Evolutionary conservation across 768 basidiomycete genomes (phyloP), one percentile per base, ranked within the genome.

Genomic region (Vararia minispora): DNA sequence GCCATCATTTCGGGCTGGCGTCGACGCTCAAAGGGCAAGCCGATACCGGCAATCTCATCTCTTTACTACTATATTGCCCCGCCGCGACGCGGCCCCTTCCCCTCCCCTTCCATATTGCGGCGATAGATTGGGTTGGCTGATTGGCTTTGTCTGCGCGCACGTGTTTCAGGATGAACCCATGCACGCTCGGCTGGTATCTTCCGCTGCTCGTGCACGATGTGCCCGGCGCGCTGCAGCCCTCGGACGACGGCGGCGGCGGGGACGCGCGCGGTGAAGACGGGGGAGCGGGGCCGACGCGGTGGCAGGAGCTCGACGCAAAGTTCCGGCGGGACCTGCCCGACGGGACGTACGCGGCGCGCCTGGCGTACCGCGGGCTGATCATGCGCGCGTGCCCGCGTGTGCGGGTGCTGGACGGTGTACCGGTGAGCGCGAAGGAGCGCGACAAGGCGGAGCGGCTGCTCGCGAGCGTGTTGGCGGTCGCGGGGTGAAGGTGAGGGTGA

Each of bases 151-250:
- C 23, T 30, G 31, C 25, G 35, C 23, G 13, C 23, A 33, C 4
- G 40, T 32, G 7, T 28, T 41, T 33, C 49, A 74, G 80, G 59
- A 95, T 97, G 90, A 99, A 99, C 54, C 92, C 95, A 38, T 89
- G 85, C 49, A 97, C 92, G 14, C 76, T 97, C 9, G 87, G 87
- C 5, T 94, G 89, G 83, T 98, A 99, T 59, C 69, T 95, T 24
- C 90, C 95, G 17, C 61, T 97, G 42, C 68, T 91, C 36, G 76
- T 85, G 41, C 66, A 71, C 48, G 76, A 79, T 50, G 64, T 72
- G 37, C 74, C 74, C 49, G 79, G 76, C 8, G 80, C 74, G 41
- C 56, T 79, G 50, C 76, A 79, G 51, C 76, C 79, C 23, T 74
- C 72, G 16, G 40, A 26, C 54, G 51, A 37, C 53, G 46, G 52